Evolutionary conservation across 805 yeast species (phyloP).

Genomic region (Candida silvicultrix): DNA sequence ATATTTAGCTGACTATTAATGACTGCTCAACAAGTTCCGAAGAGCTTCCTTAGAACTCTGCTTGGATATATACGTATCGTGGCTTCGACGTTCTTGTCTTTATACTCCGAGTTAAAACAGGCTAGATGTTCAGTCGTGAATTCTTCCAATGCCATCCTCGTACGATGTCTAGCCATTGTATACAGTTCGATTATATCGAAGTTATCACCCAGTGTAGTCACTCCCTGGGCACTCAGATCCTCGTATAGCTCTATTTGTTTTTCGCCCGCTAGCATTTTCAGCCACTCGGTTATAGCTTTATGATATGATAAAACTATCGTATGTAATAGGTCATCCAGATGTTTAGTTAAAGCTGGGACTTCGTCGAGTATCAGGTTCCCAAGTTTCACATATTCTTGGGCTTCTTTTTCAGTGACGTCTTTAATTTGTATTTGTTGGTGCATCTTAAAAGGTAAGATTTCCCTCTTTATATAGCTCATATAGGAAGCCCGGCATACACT

Average conservation of each 20-base stretch:
- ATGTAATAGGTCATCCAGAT: slow-evolving; percentile 10
- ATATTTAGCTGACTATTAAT: not conserved
- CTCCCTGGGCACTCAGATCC: slow-evolving; percentile 10
- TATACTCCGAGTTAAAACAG: slow-evolving; percentile 1
- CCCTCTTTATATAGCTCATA: slow-evolving; percentile 11
- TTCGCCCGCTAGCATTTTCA: slow-evolving; percentile 25
- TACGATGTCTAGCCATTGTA: slow-evolving; percentile 22
- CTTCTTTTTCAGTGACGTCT: slow-evolving; percentile 5
- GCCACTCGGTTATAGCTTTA: slow-evolving; percentile 21
- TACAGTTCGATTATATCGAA: slow-evolving; percentile 31
- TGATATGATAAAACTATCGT: slow-evolving; percentile 19
- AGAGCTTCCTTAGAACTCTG: slow-evolving; percentile 15
- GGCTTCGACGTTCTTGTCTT: not conserved
- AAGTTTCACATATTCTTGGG: slow-evolving; percentile 15
- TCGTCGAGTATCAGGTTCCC: slow-evolving; percentile 24
- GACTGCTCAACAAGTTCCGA: slow-evolving; percentile 9
- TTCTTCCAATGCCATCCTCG: slow-evolving; percentile 23
- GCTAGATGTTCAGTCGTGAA: slow-evolving; percentile 13
- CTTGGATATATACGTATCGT: slow-evolving; percentile 11
- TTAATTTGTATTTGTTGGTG: not conserved
- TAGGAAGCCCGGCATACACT: slow-evolving; percentile 28
- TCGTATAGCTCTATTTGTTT: slow-evolving; percentile 20
- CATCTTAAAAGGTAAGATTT: slow-evolving; percentile 1
- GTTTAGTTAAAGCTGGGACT: slow-evolving; percentile 22
- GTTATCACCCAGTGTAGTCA: slow-evolving; percentile 22